A percentile compares a stretch with the other conserved stretches of the same genome.
phyloP scores from a whole-genome alignment of 768 basidiomycete species.

The Boletus huronensis region DNA sequence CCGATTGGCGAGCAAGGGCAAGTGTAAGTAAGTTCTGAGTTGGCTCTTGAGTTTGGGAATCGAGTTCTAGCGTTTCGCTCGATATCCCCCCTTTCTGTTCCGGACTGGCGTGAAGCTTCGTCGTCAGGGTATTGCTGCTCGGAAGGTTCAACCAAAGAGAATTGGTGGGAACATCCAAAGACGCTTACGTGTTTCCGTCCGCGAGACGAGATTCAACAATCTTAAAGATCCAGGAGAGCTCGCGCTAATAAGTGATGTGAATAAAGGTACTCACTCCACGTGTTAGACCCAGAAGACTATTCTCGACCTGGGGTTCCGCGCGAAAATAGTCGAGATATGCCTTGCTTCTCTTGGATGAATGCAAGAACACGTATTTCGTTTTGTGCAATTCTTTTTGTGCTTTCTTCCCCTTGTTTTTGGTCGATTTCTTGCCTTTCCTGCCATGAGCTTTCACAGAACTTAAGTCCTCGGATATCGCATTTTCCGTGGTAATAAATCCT shows the following conservation, averaged over 20 bases:
- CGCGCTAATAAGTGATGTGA: neutral
- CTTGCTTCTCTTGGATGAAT: slow-evolving; percentile 38
- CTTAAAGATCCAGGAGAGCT: slow-evolving; percentile 6
- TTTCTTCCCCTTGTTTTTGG: slow-evolving; percentile 43
- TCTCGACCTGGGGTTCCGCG: slow-evolving; percentile 56
- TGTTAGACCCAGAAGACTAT: slow-evolving; percentile 54
- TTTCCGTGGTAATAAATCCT: slow-evolving; percentile 62
- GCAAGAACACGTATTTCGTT: slow-evolving; percentile 56
- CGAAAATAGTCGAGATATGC: slow-evolving; percentile 70
- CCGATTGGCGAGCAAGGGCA: slow-evolving; percentile 13
- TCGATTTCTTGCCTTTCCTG: slow-evolving; percentile 38
- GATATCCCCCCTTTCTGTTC: neutral
- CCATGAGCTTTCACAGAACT: slow-evolving; percentile 40
- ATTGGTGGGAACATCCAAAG: neutral
- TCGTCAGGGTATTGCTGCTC: slow-evolving; percentile 1
- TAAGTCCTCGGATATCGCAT: slow-evolving; percentile 46
- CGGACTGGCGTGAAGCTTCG: neutral
- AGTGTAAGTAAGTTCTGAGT: slow-evolving; percentile 29
- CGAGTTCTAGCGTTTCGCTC: slow-evolving; percentile 9
- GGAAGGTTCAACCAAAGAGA: neutral
- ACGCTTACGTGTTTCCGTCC: slow-evolving; percentile 13
- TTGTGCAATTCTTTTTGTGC: slow-evolving; percentile 52
- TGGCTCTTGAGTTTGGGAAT: slow-evolving; percentile 42
- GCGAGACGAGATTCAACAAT: slow-evolving; percentile 6
- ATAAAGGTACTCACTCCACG: slow-evolving; percentile 45